phyloP scores from a whole-genome alignment of 805 yeast species.

The Monosporozyma servazzii region DNA sequence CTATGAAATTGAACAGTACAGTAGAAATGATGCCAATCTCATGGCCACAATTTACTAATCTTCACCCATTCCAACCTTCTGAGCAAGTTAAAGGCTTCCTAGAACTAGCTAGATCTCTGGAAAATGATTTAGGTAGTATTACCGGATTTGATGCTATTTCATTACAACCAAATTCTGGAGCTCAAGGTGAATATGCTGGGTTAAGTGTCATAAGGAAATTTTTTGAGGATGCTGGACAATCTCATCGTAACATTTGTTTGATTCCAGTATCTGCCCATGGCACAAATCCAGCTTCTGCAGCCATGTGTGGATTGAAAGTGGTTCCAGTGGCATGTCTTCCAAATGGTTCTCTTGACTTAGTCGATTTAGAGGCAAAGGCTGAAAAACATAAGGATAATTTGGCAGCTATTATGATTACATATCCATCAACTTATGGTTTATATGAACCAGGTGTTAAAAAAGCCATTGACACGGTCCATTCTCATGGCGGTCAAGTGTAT shows the following conservation, averaged over 20 bases:
- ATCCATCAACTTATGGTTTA: conserved; percentile 94
- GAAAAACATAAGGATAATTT: conserved; percentile 55
- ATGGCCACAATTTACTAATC: conserved; percentile 82
- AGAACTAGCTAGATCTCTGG: conserved; percentile 67
- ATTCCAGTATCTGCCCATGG: conserved; percentile 98
- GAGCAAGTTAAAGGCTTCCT: conserved; percentile 85
- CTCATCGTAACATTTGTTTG: conserved; percentile 72
- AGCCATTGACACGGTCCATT: conserved; percentile 81
- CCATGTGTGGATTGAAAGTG: conserved; percentile 93
- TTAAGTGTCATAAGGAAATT: conserved; percentile 76
- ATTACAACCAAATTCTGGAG: conserved; percentile 95
- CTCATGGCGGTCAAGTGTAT: conserved; percentile 89
- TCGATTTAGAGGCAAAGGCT: conserved; percentile 66
- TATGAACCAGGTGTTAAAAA: conserved; percentile 84
- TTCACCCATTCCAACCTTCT: conserved; percentile 89
- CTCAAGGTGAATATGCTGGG: conserved; percentile 97
- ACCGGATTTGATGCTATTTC: conserved; percentile 91
- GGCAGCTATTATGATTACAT: conserved; percentile 93
- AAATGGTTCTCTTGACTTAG: conserved; percentile 80
- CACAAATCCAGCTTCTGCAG: conserved; percentile 97
- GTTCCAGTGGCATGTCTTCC: conserved; percentile 80
- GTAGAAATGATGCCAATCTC: conserved; percentile 91
- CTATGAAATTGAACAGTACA: conserved; percentile 94
- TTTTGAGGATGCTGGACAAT: conserved; percentile 60
- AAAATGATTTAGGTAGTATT: conserved; percentile 76